Percentiles rank a stretch among this genome's conserved stretches.
Conservation (phyloP, 2,329 filamentous ascomycete species). For the Raffaelea arxii region DNA sequence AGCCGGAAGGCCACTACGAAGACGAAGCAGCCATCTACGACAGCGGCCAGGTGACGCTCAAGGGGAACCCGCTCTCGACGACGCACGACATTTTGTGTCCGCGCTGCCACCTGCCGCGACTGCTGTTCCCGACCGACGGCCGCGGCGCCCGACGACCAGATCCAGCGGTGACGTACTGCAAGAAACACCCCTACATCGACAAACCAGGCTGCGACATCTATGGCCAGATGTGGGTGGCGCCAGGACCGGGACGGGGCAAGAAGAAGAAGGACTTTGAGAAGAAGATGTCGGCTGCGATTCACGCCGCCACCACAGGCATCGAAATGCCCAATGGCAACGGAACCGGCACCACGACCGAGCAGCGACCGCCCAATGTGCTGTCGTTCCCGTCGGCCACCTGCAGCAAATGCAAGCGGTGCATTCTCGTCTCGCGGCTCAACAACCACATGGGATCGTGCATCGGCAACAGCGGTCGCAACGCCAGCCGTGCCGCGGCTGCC, state of each 20-base stretch:
- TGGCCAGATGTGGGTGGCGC: slow-evolving; percentile 69
- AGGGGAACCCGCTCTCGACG: slow-evolving; percentile 63
- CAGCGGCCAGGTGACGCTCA: slow-evolving; percentile 57
- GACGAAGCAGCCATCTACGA: slow-evolving; percentile 62
- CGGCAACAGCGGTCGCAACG: slow-evolving; percentile 54
- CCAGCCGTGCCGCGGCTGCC: slow-evolving; percentile 50
- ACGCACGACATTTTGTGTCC: slow-evolving; percentile 64
- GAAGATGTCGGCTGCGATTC: slow-evolving; percentile 31
- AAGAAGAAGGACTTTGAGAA: slow-evolving; percentile 71
- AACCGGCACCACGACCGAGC: slow-evolving; percentile 30
- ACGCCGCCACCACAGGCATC: slow-evolving; percentile 20
- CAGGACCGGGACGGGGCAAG: slow-evolving; percentile 60
- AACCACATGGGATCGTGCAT: slow-evolving; percentile 62
- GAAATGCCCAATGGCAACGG: slow-evolving; percentile 28
- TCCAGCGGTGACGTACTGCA: slow-evolving; percentile 65
- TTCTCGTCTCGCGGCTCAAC: slow-evolving; percentile 54
- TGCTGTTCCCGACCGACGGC: slow-evolving; percentile 64
- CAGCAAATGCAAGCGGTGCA: slow-evolving; percentile 57
- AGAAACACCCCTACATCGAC: slow-evolving; percentile 67
- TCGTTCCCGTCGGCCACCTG: slow-evolving; percentile 57
- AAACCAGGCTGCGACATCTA: slow-evolving; percentile 72
- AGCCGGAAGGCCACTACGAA: slow-evolving; percentile 48
- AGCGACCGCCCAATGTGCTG: slow-evolving; percentile 50
- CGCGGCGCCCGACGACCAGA: slow-evolving; percentile 56
- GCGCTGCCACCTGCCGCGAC: slow-evolving; percentile 63